These are phyloP conservation scores for Porcisia hertigi DNA, from an alignment of 208 protist genomes.

Conservation along the genomic window DNA sequence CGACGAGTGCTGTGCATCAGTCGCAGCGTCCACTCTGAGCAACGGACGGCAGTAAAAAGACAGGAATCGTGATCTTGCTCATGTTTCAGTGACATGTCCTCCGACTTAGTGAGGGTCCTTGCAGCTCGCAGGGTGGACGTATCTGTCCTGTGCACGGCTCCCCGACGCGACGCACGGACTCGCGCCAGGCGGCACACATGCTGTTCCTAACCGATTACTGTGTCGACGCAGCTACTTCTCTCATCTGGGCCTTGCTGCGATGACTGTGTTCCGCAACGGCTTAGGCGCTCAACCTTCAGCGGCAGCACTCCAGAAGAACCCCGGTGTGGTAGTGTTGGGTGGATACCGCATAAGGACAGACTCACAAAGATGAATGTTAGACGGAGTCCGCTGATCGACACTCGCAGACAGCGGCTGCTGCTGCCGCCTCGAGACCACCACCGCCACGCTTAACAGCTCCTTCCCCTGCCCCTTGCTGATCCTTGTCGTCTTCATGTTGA, in stretches of 20 bases:
- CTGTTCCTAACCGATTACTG: no score
- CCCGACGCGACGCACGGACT: not conserved
- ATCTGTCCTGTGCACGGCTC: not conserved
- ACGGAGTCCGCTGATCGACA: conserved; percentile 7
- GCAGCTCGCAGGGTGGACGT: not conserved
- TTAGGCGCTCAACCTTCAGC: not conserved
- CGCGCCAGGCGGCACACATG: not conserved
- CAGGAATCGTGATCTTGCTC: conserved; percentile 49
- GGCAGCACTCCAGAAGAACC: conserved; percentile 6
- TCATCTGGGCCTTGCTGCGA: not conserved
- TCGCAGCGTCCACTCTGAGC: conserved; percentile 32
- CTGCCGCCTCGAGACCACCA: conserved; percentile 12
- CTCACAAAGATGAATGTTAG: conserved; percentile 23
- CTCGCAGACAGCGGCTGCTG: not conserved
- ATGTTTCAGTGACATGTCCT: conserved; percentile 23
- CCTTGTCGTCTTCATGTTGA: conserved; percentile 3
- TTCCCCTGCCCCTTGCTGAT: conserved; percentile 6
- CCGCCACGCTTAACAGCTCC: conserved; percentile 16
- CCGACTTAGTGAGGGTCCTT: not conserved
- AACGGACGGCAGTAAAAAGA: conserved; percentile 35
- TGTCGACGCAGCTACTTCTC: not conserved
- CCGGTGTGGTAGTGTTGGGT: not conserved
- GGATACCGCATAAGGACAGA: conserved; percentile 22
- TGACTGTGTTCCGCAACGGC: no score
- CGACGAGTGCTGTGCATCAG: conserved; percentile 4